Conservation (phyloP, 2,329 filamentous ascomycete species). For the Penicillium paneum region DNA sequence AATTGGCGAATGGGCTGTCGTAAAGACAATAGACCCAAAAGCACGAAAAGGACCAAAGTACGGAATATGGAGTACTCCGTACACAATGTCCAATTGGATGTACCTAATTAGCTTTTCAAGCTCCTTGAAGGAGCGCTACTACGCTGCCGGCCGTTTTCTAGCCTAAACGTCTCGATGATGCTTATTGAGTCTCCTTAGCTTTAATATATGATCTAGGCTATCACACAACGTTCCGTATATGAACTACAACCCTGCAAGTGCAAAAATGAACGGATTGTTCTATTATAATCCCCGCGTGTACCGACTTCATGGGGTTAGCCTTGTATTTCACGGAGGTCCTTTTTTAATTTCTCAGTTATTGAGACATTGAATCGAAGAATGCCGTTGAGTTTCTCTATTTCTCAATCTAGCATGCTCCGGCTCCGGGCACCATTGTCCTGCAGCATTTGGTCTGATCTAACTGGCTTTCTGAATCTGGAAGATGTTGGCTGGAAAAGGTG, state of each 20-base stretch:
- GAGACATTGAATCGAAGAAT: too few species aligned
- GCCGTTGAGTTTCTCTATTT: too few species aligned
- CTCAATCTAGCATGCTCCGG: not conserved
- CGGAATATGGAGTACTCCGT: not conserved
- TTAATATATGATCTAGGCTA: not conserved
- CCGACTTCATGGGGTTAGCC: not conserved
- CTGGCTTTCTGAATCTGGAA: not conserved
- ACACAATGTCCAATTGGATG: not conserved
- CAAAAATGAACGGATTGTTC: not conserved
- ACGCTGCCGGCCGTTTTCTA: not conserved
- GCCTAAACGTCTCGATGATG: not conserved
- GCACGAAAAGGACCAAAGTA: not conserved
- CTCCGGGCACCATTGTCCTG: not conserved
- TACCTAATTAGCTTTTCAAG: not conserved
- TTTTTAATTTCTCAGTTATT: too few species aligned
- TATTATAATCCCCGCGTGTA: not conserved
- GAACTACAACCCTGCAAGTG: not conserved
- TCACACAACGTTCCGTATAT: not conserved
- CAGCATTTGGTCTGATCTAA: not conserved
- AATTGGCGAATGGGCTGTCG: not conserved
- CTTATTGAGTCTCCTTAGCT: not conserved
- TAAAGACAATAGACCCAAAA: not conserved
- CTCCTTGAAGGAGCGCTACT: not conserved
- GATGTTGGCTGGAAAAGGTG: slow-evolving; percentile 16
- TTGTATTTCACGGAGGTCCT: too few species aligned